These are phyloP conservation scores for Solidago caesia DNA, from an alignment of 129 eudicot genomes.

Conservation along the genomic window DNA sequence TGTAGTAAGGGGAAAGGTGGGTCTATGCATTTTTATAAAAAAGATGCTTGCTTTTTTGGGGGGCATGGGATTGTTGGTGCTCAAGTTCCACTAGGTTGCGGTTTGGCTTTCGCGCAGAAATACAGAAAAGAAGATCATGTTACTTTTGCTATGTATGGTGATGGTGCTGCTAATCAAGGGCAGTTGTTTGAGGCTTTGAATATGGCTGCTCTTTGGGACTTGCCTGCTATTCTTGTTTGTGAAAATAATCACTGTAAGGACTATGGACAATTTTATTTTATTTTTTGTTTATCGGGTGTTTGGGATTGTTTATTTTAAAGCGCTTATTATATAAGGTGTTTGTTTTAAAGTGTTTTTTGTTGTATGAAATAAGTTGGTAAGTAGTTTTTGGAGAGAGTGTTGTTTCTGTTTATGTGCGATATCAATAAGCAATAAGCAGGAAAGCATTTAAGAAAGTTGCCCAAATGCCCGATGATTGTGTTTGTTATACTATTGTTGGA, in stretches of 20 bases:
- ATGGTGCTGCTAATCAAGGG: slow-evolving; percentile 98
- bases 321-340: not conserved
- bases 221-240: slow-evolving; percentile 96
- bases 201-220: slow-evolving; percentile 99
- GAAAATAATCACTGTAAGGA: slow-evolving; percentile 95
- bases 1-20: slow-evolving; percentile 97
- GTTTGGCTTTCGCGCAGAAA: slow-evolving; percentile 98
- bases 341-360: no score
- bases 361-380: no score
- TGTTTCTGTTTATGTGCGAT: no score
- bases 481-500: no score
- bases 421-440: no score
- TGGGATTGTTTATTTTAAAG: not conserved
- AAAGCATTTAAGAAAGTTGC: no score
- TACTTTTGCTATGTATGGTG: slow-evolving; percentile 80
- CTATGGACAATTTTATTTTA: not conserved
- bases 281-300: not conserved
- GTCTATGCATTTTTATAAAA: slow-evolving; percentile 92
- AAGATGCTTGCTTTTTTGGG: slow-evolving; percentile 79
- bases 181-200: slow-evolving; percentile 94
- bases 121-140: slow-evolving; percentile 81
- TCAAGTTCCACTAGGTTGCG: slow-evolving; percentile 88
- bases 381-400: no score
- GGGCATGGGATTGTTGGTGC: slow-evolving; percentile 99
- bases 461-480: no score